These are phyloP conservation scores for Centaurea solstitialis DNA, from an alignment of 129 eudicot genomes.

Conservation along the genomic window DNA sequence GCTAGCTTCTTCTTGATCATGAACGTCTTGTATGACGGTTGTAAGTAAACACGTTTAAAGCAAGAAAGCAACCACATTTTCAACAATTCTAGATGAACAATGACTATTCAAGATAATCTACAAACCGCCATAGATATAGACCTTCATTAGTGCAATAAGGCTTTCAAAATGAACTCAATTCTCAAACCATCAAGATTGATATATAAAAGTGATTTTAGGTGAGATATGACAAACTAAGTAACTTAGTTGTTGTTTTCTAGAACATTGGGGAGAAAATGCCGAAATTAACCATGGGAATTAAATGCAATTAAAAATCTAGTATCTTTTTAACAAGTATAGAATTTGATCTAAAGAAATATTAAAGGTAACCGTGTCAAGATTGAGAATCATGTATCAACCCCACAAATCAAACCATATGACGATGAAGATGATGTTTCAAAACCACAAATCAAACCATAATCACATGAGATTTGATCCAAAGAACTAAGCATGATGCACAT, in stretches of 20 bases:
- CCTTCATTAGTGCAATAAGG: background rate
- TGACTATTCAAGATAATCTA: background rate
- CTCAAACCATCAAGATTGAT: background rate
- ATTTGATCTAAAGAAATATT: no score
- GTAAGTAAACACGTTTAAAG: constrained; percentile 1
- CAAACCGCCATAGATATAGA: background rate
- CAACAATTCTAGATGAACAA: background rate
- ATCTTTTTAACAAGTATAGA: no score
- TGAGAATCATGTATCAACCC: no score
- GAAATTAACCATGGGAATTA: background rate
- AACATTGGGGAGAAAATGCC: background rate
- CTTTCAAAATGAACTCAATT: background rate
- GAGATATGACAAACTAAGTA: background rate
- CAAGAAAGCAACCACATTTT: background rate
- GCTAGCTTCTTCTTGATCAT: constrained; percentile 88
- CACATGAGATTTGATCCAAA: background rate
- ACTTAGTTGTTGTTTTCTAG: background rate
- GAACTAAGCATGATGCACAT: background rate
- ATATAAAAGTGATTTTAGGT: background rate
- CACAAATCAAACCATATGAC: no score
- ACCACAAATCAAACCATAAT: background rate
- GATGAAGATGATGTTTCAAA: background rate
- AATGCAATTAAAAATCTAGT: background rate
- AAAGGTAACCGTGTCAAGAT: no score
- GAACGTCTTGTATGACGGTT: constrained; percentile 91